phyloP scores from a whole-genome alignment of 805 yeast species.

The Maudiozyma turicensis region DNA sequence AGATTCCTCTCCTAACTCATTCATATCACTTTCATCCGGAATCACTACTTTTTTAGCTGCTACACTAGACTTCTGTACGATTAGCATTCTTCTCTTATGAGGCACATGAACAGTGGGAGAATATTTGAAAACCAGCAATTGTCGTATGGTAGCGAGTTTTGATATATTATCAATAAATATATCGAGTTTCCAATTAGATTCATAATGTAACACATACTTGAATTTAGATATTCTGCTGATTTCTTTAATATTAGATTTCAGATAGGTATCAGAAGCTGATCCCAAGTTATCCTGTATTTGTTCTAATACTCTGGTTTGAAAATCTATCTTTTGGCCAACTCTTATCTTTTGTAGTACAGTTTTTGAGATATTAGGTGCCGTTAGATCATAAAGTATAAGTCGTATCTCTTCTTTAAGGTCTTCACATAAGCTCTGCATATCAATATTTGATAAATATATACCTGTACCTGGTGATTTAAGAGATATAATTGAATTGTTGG shows the following conservation, averaged over 20 bases:
- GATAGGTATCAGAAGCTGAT: not conserved
- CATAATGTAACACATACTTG: conserved; percentile 20
- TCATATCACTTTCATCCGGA: conserved; percentile 5
- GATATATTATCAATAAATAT: conserved; percentile 21
- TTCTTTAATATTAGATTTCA: conserved; percentile 13
- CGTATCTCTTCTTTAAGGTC: conserved; percentile 22
- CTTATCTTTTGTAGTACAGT: conserved; percentile 17
- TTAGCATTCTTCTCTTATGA: conserved; percentile 2
- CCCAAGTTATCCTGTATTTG: conserved; percentile 3
- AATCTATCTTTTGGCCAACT: conserved; percentile 19
- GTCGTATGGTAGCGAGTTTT: conserved; percentile 18
- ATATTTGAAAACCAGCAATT: conserved; percentile 14
- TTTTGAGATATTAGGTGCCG: conserved; percentile 14
- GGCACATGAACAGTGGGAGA: not conserved
- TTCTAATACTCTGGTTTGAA: conserved; percentile 10
- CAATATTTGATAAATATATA: conserved; percentile 25
- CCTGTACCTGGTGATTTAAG: conserved; percentile 23
- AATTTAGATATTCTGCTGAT: conserved; percentile 21
- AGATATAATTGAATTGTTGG: conserved; percentile 27
- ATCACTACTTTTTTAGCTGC: conserved; percentile 4
- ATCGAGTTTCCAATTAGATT: conserved; percentile 25
- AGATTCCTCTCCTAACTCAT: not conserved
- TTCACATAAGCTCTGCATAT: conserved; percentile 18
- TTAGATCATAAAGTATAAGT: conserved; percentile 22
- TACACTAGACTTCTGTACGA: conserved; percentile 1